Evolutionary conservation across 1,139 yeast species (phyloP), one percentile per base, ranked within the genome.

Genomic region (Saccharomyces hybrid): DNA sequence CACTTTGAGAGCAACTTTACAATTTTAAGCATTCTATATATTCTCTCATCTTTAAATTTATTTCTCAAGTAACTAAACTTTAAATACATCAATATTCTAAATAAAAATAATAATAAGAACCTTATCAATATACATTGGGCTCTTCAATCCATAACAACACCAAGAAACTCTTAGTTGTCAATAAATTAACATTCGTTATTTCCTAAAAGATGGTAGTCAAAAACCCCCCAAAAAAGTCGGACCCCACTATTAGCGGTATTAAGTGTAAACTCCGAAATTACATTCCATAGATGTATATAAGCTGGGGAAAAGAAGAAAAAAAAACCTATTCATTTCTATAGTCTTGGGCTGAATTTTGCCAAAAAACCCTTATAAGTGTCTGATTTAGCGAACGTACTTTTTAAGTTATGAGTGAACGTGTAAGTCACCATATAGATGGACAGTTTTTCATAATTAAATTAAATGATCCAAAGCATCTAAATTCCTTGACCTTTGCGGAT

Each of bases 401-500:
- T 4, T 16, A 7, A 38, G 19, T 21, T 16, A 51, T 16, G 32
- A 42, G 24, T 26, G n/a, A 27, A 19, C 32, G 16, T 27, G 31
- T 59, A 6, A 24, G 32, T 24, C 51, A 55, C 27, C 31, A 52
- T 3, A 54, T 56, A 9, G 58, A 60, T 2, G 60, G 57, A 2
- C 49, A 53, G 6, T 52, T 64, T 21, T 66, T 61, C 55, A 75
- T 85, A 62, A 88, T 89, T 69, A 83, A 88, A 11, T 71, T 89
- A 48, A 83, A 84, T 66, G 74, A 81, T 55, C 88, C 95, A 42
- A 62, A 73, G 50, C 75, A 77, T 53, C 75, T 82, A 64, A 88
- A 88, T 70, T 89, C 96, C 1, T 73, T 89, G 63, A 80, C 81
- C 54, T 81, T 81, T 47, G 78, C 75, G 2, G 90, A 87, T 64